phyloP scores from a whole-genome alignment of 2,329 filamentous ascomycete species.

The Fusarium buharicum region DNA sequence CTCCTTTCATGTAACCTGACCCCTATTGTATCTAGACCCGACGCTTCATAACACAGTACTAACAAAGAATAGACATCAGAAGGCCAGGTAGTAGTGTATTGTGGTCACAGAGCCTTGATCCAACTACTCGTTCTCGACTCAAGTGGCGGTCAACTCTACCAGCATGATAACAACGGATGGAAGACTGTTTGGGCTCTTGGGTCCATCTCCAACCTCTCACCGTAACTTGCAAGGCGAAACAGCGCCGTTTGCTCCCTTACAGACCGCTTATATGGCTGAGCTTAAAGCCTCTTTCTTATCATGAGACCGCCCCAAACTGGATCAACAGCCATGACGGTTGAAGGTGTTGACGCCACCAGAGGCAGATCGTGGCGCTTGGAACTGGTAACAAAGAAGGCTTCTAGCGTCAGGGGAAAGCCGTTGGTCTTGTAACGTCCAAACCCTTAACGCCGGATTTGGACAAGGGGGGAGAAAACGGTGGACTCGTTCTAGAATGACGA shows the following conservation, averaged over 20 bases:
- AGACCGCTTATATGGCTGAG: slow-evolving; percentile 8
- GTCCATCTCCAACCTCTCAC: slow-evolving; percentile 12
- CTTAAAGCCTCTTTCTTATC: slow-evolving; percentile 8
- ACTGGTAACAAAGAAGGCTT: slow-evolving; percentile 17
- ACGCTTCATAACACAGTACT: neutral
- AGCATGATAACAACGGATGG: neutral
- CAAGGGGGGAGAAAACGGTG: slow-evolving; percentile 7
- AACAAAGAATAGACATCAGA: slow-evolving; percentile 13
- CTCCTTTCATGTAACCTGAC: too few species aligned
- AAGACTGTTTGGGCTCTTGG: neutral
- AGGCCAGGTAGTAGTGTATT: slow-evolving; percentile 1
- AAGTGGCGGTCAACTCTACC: slow-evolving; percentile 15
- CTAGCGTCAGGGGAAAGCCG: slow-evolving; percentile 30
- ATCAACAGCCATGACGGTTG: slow-evolving; percentile 15
- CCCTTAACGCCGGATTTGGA: slow-evolving; percentile 28
- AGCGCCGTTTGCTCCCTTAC: neutral
- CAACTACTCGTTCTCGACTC: slow-evolving; percentile 8
- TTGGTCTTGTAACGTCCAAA: slow-evolving; percentile 23
- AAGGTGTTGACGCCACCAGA: slow-evolving; percentile 28
- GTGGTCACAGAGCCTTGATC: slow-evolving; percentile 19
- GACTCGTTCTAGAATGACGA: slow-evolving; percentile 22
- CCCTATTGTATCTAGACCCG: too few species aligned
- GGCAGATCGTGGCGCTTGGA: slow-evolving; percentile 31
- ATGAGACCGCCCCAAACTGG: neutral
- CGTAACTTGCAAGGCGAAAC: slow-evolving; percentile 8